phyloP scores from a whole-genome alignment of 2,329 filamentous ascomycete genomes.

The Hirsutella thompsonii region DNA sequence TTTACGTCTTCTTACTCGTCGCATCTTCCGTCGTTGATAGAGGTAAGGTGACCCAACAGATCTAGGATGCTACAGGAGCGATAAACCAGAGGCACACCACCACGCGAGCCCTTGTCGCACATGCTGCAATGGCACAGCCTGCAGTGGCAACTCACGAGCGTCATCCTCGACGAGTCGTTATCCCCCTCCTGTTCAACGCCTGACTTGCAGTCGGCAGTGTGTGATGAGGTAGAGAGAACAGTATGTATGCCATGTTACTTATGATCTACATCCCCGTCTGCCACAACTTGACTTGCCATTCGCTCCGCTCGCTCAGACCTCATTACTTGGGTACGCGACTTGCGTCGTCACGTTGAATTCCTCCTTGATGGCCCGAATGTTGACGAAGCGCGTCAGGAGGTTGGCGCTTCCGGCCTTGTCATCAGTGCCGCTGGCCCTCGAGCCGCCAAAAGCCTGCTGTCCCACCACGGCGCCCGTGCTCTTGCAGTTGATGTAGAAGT shows the following conservation, averaged over 20 bases:
- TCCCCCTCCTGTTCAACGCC: no score
- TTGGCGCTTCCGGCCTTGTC: slow-evolving; percentile 59
- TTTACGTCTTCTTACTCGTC: no score
- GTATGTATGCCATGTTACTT: neutral
- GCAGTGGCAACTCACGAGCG: neutral
- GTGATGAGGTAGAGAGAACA: neutral
- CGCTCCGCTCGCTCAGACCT: slow-evolving; percentile 25
- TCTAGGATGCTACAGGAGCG: no score
- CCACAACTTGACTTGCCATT: neutral
- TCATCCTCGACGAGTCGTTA: no score
- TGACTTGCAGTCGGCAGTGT: no score
- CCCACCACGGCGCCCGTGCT: slow-evolving; percentile 61
- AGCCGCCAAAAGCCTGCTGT: slow-evolving; percentile 60
- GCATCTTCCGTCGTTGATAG: no score
- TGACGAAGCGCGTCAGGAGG: slow-evolving; percentile 53
- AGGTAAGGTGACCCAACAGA: no score
- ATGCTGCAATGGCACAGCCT: no score
- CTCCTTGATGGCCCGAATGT: slow-evolving; percentile 58
- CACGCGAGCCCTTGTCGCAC: no score
- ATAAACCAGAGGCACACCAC: no score
- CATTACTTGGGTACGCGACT: slow-evolving; percentile 62
- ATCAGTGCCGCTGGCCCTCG: slow-evolving; percentile 56
- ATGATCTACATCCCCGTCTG: no score
- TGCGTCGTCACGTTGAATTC: slow-evolving; percentile 53
- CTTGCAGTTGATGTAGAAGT: slow-evolving; percentile 83